Percentiles rank a stretch among this genome's conserved stretches.
Conservation (phyloP, 73 alveolate species). For the Stentor roeselii region DNA sequence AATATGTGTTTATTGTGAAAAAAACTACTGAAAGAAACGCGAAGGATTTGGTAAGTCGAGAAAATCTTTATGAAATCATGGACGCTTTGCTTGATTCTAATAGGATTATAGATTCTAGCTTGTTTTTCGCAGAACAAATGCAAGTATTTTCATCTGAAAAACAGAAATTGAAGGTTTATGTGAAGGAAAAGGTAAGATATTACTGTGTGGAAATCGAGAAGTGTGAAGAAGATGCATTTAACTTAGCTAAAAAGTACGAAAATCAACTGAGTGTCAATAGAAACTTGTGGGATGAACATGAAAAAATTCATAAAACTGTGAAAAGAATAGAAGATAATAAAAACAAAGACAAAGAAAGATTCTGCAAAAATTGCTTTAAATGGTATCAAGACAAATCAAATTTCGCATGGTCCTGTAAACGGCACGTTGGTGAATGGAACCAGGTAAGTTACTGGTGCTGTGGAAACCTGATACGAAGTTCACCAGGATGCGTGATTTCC, state of each 20-base stretch:
- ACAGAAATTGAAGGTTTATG: neutral
- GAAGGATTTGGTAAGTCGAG: too few relatives aligned
- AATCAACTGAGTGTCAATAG: neutral
- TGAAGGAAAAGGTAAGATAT: neutral
- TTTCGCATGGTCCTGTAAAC: neutral
- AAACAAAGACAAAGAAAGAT: neutral
- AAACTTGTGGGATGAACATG: neutral
- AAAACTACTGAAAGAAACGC: neutral
- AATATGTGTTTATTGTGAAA: neutral
- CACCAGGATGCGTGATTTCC: conserved; percentile 59
- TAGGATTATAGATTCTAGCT: too few relatives aligned
- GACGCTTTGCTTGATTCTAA: neutral
- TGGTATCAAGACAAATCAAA: neutral
- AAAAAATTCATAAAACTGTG: neutral
- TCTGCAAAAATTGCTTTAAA: neutral
- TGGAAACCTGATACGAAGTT: conserved; percentile 52
- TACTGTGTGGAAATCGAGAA: neutral
- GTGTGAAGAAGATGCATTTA: neutral
- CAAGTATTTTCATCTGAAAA: neutral
- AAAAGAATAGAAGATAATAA: neutral
- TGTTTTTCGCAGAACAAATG: neutral
- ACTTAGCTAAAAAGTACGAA: neutral
- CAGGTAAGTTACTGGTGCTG: conserved; percentile 65
- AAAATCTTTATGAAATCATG: neutral
- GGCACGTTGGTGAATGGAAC: neutral